phyloP scores from a whole-genome alignment of 2,329 filamentous ascomycete species.

The Aspergillus eucalypticola region DNA sequence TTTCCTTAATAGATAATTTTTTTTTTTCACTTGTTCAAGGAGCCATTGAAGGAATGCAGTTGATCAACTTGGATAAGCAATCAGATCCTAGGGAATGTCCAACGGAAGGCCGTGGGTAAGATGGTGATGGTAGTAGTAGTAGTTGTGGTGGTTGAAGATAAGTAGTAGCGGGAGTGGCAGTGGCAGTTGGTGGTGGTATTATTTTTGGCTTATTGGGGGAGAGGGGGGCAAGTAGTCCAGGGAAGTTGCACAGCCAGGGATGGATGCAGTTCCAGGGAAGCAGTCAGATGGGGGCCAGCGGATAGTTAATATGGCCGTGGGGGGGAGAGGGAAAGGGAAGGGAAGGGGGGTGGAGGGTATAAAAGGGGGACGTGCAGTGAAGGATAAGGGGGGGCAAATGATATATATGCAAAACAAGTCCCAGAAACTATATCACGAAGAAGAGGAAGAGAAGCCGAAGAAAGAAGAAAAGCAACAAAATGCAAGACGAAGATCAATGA shows the following conservation, averaged over 20 bases:
- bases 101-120: not conserved
- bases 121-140: not conserved
- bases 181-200: constrained; percentile 3
- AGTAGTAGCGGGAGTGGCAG: not conserved
- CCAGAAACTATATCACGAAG: not conserved
- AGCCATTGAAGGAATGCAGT: constrained; percentile 27
- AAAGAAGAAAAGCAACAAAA: not conserved
- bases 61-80: constrained; percentile 12
- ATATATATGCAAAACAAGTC: constrained; percentile 6
- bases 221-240: not conserved
- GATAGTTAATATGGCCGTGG: constrained; percentile 4
- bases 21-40: constrained; percentile 14
- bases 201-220: not conserved
- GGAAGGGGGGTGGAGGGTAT: not conserved
- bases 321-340: too few species aligned
- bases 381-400: constrained; percentile 8
- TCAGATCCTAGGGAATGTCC: constrained; percentile 20
- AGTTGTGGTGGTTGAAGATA: not conserved
- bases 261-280: constrained; percentile 10
- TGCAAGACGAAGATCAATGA: not conserved
- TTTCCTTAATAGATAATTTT: not conserved
- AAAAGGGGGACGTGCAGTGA: constrained; percentile 1
- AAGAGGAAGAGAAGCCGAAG: not conserved
- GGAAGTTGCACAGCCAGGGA: constrained; percentile 20
- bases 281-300: constrained; percentile 9